Evolutionary conservation across 768 basidiomycete species (phyloP).

Genomic region (Lactarius evosmus): DNA sequence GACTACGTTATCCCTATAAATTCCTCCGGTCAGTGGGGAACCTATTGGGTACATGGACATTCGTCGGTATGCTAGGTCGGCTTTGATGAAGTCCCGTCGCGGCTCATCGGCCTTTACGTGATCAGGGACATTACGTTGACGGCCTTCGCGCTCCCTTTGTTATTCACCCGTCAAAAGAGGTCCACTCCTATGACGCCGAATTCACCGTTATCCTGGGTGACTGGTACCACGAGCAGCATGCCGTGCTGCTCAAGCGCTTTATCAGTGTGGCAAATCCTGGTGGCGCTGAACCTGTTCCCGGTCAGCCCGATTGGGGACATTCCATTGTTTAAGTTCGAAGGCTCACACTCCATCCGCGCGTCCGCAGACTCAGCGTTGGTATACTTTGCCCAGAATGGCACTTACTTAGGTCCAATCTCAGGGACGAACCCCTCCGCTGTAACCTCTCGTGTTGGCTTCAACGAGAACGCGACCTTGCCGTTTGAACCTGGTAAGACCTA

Average conservation of each 20-base stretch:
- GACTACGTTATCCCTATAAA: slow-evolving; percentile 74
- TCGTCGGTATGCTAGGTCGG: slow-evolving; percentile 40
- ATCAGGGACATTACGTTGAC: slow-evolving; percentile 85
- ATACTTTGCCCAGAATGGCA: slow-evolving; percentile 74
- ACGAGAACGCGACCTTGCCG: slow-evolving; percentile 79
- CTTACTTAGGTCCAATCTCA: slow-evolving; percentile 61
- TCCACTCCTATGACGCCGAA: slow-evolving; percentile 81
- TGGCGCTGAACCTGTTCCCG: slow-evolving; percentile 87
- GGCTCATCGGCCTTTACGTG: background rate
- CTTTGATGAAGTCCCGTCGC: background rate
- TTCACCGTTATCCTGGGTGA: slow-evolving; percentile 83
- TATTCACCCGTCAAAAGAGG: slow-evolving; percentile 65
- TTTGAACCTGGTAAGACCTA: slow-evolving; percentile 91
- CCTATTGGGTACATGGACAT: slow-evolving; percentile 80
- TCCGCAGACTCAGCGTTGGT: slow-evolving; percentile 69
- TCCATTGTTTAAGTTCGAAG: background rate
- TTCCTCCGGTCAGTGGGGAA: slow-evolving; percentile 68
- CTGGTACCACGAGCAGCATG: slow-evolving; percentile 87
- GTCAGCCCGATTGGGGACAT: slow-evolving; percentile 37
- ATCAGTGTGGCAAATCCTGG: slow-evolving; percentile 71
- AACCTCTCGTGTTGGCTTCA: slow-evolving; percentile 69
- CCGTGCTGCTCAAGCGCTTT: slow-evolving; percentile 59
- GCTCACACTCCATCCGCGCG: background rate
- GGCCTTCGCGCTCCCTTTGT: slow-evolving; percentile 86
- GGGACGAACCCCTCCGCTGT: slow-evolving; percentile 47